Percentiles rank a stretch among this genome's conserved stretches.
Conservation (phyloP, 2,329 filamentous ascomycete genomes). For the Leptodontidium sp. region DNA sequence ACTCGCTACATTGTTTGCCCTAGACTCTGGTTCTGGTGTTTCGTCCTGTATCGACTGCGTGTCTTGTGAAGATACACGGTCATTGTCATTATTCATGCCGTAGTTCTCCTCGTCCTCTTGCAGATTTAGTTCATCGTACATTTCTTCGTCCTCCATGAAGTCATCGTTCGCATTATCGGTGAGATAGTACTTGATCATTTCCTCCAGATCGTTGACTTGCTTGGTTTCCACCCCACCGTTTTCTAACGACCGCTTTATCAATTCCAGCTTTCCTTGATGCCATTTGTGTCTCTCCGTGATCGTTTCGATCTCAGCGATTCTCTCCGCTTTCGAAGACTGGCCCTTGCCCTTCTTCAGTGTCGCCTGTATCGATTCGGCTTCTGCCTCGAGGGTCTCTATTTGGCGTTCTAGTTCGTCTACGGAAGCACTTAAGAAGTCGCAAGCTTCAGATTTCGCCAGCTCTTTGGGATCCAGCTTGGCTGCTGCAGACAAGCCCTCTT, state of each 20-base stretch:
- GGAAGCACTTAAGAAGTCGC: constrained; percentile 85
- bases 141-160: constrained; percentile 90
- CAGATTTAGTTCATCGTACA: constrained; percentile 94
- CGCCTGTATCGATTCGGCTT: constrained; percentile 84
- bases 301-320: constrained; percentile 84
- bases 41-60: constrained; percentile 93
- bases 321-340: constrained; percentile 82
- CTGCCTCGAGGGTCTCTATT: constrained; percentile 91
- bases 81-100: constrained; percentile 81
- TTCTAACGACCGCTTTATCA: constrained; percentile 87
- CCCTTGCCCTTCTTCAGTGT: constrained; percentile 96
- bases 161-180: constrained; percentile 88
- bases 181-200: constrained; percentile 94
- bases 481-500: constrained; percentile 92
- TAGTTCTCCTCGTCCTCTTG: constrained; percentile 91
- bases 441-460: constrained; percentile 88
- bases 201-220: constrained; percentile 87
- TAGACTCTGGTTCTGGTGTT: constrained; percentile 64
- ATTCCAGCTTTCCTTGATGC: constrained; percentile 92
- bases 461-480: constrained; percentile 97
- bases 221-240: constrained; percentile 91
- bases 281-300: constrained; percentile 94
- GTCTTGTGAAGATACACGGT: constrained; percentile 94
- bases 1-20: constrained; percentile 53
- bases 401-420: constrained; percentile 94